Evolutionary conservation across 2,329 filamentous ascomycete genomes (phyloP).

Genomic region (Penicillium occitanis): DNA sequence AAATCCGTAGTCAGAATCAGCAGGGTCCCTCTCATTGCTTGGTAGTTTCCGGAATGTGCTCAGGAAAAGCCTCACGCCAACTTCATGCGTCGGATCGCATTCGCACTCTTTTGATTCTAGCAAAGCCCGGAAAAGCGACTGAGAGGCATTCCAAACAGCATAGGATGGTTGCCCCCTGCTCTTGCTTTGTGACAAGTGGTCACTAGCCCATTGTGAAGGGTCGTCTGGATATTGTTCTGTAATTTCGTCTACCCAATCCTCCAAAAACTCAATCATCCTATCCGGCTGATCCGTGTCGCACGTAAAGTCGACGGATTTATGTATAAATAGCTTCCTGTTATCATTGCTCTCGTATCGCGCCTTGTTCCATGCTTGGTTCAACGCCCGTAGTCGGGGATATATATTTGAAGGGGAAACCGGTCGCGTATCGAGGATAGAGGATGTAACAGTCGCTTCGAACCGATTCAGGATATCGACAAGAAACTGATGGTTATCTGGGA

Average conservation of each 20-base stretch:
- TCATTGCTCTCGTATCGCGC: neutral
- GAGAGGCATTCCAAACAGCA: neutral
- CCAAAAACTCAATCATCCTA: neutral
- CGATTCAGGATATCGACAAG: neutral
- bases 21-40: neutral
- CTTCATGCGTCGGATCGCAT: neutral
- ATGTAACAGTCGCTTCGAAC: neutral
- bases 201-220: neutral
- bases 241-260: neutral
- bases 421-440: neutral
- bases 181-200: neutral
- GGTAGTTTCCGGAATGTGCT: neutral
- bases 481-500: neutral
- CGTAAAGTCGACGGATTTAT: neutral
- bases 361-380: conserved; percentile 3
- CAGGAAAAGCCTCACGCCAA: neutral
- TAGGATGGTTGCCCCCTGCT: neutral
- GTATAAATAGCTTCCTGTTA: neutral
- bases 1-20: neutral
- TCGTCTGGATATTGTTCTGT: neutral
- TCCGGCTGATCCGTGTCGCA: neutral
- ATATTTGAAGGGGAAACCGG: neutral
- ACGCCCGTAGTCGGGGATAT: neutral
- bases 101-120: conserved; percentile 1
- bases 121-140: neutral